These are phyloP conservation scores for Ustilago xerochloae DNA, from an alignment of 1,284 basidiomycete species.

Conservation along the genomic window DNA sequence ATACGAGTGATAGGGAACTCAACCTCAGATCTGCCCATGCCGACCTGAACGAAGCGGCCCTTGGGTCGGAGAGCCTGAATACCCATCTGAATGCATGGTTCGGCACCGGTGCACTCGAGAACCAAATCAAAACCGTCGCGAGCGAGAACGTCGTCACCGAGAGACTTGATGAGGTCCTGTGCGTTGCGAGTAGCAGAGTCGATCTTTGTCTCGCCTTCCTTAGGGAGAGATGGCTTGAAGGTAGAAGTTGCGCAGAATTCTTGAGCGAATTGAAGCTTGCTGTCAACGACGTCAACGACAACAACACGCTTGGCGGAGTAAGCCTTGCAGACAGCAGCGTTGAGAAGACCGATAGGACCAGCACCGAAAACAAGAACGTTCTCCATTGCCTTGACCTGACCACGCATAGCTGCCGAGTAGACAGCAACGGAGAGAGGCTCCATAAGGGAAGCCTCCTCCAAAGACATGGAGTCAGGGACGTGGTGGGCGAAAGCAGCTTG, in stretches of 20 bases:
- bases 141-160: conserved; percentile 70
- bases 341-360: conserved; percentile 90
- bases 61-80: conserved; percentile 51
- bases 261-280: conserved; percentile 87
- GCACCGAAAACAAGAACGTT: conserved; percentile 78
- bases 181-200: conserved; percentile 72
- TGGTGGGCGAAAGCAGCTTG: conserved; percentile 65
- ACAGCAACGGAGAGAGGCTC: conserved; percentile 93
- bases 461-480: conserved; percentile 69
- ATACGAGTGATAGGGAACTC: conserved; percentile 70
- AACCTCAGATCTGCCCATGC: conserved; percentile 69
- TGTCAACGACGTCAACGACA: conserved; percentile 78
- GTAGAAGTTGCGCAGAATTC: conserved; percentile 86
- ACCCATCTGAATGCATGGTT: conserved; percentile 66
- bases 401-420: conserved; percentile 84
- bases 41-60: conserved; percentile 73
- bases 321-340: conserved; percentile 91
- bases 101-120: conserved; percentile 73
- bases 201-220: conserved; percentile 57
- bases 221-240: conserved; percentile 73
- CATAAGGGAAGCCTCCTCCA: conserved; percentile 75
- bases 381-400: conserved; percentile 73
- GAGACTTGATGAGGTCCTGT: conserved; percentile 68
- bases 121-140: conserved; percentile 73
- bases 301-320: conserved; percentile 68